phyloP scores from a whole-genome alignment of 2,329 filamentous ascomycete genomes.

The Alternaria angustiovoidea region DNA sequence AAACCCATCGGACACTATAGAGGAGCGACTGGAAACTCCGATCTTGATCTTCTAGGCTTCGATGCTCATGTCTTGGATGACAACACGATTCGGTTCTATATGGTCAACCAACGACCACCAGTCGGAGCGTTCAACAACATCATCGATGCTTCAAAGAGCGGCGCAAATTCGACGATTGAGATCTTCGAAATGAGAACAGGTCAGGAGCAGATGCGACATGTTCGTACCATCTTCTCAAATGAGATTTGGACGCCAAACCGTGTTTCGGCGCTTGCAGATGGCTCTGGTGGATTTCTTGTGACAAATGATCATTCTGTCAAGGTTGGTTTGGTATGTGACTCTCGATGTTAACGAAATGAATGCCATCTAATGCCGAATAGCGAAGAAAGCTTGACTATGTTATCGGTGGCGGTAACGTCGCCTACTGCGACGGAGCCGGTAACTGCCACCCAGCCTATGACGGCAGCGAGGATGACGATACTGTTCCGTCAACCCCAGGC shows the following conservation, averaged over 20 bases:
- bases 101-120: slow-evolving; percentile 39
- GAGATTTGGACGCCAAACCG: slow-evolving; percentile 36
- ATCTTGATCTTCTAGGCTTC: slow-evolving; percentile 38
- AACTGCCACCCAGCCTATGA: slow-evolving; percentile 29
- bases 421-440: slow-evolving; percentile 29
- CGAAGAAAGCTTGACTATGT: slow-evolving; percentile 32
- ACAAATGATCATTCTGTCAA: slow-evolving; percentile 41
- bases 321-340: slow-evolving; percentile 26
- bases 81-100: slow-evolving; percentile 37
- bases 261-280: slow-evolving; percentile 29
- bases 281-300: slow-evolving; percentile 32
- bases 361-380: background rate
- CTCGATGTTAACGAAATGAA: background rate
- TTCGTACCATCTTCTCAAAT: slow-evolving; percentile 29
- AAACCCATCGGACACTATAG: slow-evolving; percentile 28
- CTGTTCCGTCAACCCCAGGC: background rate
- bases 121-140: slow-evolving; percentile 31
- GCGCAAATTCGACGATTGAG: slow-evolving; percentile 39
- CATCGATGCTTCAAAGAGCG: slow-evolving; percentile 31
- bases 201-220: slow-evolving; percentile 32
- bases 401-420: slow-evolving; percentile 40
- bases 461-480: slow-evolving; percentile 16
- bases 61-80: slow-evolving; percentile 35
- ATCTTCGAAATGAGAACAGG: slow-evolving; percentile 36
- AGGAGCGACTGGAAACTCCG: slow-evolving; percentile 31